phyloP scores from a whole-genome alignment of 192 early-diverging fungal species.

The Coemansia sp. region DNA sequence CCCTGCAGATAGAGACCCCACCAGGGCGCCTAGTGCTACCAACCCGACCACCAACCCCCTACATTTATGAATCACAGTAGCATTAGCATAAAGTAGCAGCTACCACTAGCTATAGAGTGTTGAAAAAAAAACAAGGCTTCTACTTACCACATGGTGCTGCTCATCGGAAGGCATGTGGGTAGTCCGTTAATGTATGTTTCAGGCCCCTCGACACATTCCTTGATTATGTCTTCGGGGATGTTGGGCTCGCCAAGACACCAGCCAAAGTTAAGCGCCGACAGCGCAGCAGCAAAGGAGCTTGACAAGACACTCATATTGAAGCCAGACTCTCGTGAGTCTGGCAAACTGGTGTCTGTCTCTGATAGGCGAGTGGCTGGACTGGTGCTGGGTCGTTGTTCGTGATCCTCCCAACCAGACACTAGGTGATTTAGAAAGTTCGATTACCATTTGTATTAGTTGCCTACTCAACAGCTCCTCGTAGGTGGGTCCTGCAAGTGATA shows the following conservation, averaged over 20 bases:
- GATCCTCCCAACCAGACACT: background rate
- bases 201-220: constrained; percentile 48
- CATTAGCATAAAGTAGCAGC: background rate
- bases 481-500: background rate
- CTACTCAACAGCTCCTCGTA: background rate
- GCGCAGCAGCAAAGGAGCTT: constrained; percentile 36
- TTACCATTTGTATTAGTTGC: background rate
- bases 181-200: constrained; percentile 22
- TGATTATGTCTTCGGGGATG: constrained; percentile 58
- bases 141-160: constrained; percentile 57
- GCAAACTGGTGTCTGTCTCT: background rate
- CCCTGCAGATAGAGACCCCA: constrained; percentile 66
- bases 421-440: background rate
- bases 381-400: background rate
- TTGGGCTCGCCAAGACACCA: constrained; percentile 59
- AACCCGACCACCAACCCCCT: constrained; percentile 63
- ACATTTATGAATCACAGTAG: constrained; percentile 13
- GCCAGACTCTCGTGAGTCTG: constrained; percentile 42
- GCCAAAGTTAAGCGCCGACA: constrained; percentile 56
- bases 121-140: background rate
- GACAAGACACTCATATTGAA: constrained; percentile 28
- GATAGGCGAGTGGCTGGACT: background rate
- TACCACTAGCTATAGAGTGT: background rate
- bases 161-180: constrained; percentile 49
- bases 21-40: constrained; percentile 64